Percentiles rank a stretch among this genome's conserved stretches.
phyloP scores from a whole-genome alignment of 148 eudicot genomes.

The Linanthus parryae region DNA sequence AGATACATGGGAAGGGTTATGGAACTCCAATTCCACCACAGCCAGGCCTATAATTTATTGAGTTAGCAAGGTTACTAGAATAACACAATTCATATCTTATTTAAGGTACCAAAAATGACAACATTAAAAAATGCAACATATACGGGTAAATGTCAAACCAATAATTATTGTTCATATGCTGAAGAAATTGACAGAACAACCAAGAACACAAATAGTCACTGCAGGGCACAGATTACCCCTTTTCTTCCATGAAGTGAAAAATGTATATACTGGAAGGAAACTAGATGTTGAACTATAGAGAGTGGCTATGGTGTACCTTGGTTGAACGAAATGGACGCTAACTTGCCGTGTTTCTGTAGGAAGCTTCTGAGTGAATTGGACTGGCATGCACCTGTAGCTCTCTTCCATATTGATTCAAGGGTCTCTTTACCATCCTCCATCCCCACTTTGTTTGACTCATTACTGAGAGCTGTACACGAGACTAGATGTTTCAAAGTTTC shows the following conservation, averaged over 20 bases:
- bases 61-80: no score
- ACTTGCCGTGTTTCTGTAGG: conserved; percentile 66
- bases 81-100: no score
- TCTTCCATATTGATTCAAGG: conserved; percentile 63
- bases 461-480: conserved; percentile 38
- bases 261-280: background rate
- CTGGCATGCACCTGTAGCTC: conserved; percentile 58
- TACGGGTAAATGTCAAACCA: no score
- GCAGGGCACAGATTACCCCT: no score
- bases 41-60: conserved; percentile 47
- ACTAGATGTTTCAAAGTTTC: conserved; percentile 62
- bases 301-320: conserved; percentile 40
- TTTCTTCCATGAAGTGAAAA: no score
- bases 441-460: conserved; percentile 33
- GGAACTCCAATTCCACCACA: conserved; percentile 73
- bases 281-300: background rate
- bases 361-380: conserved; percentile 60
- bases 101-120: background rate
- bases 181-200: no score
- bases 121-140: no score
- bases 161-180: no score
- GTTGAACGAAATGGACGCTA: conserved; percentile 58
- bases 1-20: conserved; percentile 45
- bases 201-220: no score
- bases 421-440: conserved; percentile 36